These are phyloP conservation scores for Gryganskiella cystojenkinii DNA, from an alignment of 192 early-diverging fungal species.

Conservation along the genomic window DNA sequence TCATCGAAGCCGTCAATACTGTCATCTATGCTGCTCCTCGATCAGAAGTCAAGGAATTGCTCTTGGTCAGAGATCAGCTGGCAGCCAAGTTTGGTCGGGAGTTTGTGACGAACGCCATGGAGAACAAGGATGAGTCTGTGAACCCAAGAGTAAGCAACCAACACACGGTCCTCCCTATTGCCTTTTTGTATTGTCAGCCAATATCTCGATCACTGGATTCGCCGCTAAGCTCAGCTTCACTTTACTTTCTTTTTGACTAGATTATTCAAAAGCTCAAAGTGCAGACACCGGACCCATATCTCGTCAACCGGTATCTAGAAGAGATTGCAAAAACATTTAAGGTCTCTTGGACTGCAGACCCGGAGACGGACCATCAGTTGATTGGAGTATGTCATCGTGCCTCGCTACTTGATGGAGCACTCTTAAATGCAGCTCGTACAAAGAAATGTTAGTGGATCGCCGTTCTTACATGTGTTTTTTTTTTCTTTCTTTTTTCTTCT, in stretches of 20 bases:
- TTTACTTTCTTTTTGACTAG: slow-evolving; percentile 44
- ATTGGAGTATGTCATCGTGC: slow-evolving; percentile 39
- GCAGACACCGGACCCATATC: slow-evolving; percentile 78
- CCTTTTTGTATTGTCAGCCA: not conserved
- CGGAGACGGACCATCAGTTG: slow-evolving; percentile 54
- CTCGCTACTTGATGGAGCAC: slow-evolving; percentile 35
- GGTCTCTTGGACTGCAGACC: slow-evolving; percentile 73
- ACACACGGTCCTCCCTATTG: no score
- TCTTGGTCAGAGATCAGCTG: slow-evolving; percentile 79
- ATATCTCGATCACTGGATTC: not conserved
- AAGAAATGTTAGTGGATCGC: not conserved
- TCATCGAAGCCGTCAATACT: slow-evolving; percentile 88
- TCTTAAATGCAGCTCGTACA: no score
- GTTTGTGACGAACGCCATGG: slow-evolving; percentile 76
- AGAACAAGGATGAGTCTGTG: slow-evolving; percentile 79
- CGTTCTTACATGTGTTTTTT: not conserved
- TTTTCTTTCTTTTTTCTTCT: not conserved
- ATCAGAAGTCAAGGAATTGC: slow-evolving; percentile 87
- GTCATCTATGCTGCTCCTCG: slow-evolving; percentile 93
- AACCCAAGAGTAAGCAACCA: slow-evolving; percentile 83
- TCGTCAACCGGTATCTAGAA: slow-evolving; percentile 89
- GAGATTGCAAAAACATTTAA: slow-evolving; percentile 89
- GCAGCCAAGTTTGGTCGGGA: slow-evolving; percentile 88
- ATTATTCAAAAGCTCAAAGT: slow-evolving; percentile 85
- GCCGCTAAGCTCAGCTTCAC: no score